Conservation (phyloP, 2,329 filamentous ascomycete genomes). For the Fusarium sarcochroum region DNA sequence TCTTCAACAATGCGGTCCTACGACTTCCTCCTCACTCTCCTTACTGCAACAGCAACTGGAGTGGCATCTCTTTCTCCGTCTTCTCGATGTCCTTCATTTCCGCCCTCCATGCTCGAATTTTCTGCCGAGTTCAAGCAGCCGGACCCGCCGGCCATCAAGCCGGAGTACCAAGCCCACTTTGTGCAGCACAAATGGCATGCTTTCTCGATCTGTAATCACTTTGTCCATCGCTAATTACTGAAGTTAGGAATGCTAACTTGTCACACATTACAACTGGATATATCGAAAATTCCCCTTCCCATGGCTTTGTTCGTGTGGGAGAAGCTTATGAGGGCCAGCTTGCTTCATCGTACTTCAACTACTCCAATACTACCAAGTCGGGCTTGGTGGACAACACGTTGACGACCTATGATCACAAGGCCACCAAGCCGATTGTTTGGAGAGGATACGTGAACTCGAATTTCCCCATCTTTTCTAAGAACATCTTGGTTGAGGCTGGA, state of each 20-base stretch:
- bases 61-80: neutral
- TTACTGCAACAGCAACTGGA: neutral
- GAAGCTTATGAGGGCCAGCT: slow-evolving; percentile 50
- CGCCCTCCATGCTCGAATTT: slow-evolving; percentile 48
- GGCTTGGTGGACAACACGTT: slow-evolving; percentile 56
- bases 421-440: slow-evolving; percentile 45
- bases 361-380: slow-evolving; percentile 52
- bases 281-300: slow-evolving; percentile 53
- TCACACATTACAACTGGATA: slow-evolving; percentile 56
- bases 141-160: slow-evolving; percentile 49
- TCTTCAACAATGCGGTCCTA: neutral
- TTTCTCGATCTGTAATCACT: fast-evolving
- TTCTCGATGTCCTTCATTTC: slow-evolving; percentile 42
- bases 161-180: slow-evolving; percentile 53
- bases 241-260: slow-evolving; percentile 53
- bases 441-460: slow-evolving; percentile 55
- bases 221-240: neutral
- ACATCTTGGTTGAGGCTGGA: slow-evolving; percentile 46
- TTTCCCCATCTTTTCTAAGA: slow-evolving; percentile 53
- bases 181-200: slow-evolving; percentile 58
- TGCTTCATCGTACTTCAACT: slow-evolving; percentile 54
- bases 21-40: neutral
- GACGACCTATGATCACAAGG: slow-evolving; percentile 44
- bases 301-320: slow-evolving; percentile 50
- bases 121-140: slow-evolving; percentile 53